A percentile compares a stretch with the other conserved stretches of the same genome.
Evolutionary conservation across 331 rosid genomes (phyloP).

Genomic region (Telfairia occidentalis): DNA sequence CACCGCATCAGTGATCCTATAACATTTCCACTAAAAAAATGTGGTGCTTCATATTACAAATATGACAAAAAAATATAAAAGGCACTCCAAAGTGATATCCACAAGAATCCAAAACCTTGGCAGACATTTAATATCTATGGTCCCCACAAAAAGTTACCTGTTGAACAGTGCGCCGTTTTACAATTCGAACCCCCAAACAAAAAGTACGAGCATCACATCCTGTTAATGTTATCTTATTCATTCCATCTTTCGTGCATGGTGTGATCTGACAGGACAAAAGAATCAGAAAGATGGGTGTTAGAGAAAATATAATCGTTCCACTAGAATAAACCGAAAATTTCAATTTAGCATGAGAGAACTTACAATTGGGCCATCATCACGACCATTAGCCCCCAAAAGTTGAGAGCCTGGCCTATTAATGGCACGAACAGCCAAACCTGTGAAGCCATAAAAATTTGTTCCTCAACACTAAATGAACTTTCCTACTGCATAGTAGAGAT

Average conservation of each 20-base stretch:
- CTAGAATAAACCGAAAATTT: neutral
- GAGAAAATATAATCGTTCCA: neutral
- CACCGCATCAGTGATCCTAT: neutral
- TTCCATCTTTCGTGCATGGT: conserved; percentile 58
- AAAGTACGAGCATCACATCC: conserved; percentile 79
- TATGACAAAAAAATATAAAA: neutral
- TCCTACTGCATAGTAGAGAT: neutral
- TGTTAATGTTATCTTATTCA: conserved; percentile 72
- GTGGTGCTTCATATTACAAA: neutral
- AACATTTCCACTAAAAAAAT: neutral
- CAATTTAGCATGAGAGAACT: conserved; percentile 25
- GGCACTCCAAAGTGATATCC: neutral
- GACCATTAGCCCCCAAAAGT: conserved; percentile 88
- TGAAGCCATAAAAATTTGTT: neutral
- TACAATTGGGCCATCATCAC: conserved; percentile 90
- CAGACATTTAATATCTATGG: neutral
- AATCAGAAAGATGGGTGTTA: conserved; percentile 2
- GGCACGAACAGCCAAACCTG: conserved; percentile 81
- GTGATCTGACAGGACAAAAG: conserved; percentile 64
- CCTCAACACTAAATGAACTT: neutral
- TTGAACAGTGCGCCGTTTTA: conserved; percentile 57
- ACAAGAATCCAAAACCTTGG: neutral
- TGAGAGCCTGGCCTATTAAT: conserved; percentile 87
- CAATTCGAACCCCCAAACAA: conserved; percentile 90
- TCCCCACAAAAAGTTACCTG: conserved; percentile 43